These are phyloP conservation scores for Gaeumannomyces tritici DNA, from an alignment of 2,329 filamentous ascomycete genomes.

Conservation along the genomic window DNA sequence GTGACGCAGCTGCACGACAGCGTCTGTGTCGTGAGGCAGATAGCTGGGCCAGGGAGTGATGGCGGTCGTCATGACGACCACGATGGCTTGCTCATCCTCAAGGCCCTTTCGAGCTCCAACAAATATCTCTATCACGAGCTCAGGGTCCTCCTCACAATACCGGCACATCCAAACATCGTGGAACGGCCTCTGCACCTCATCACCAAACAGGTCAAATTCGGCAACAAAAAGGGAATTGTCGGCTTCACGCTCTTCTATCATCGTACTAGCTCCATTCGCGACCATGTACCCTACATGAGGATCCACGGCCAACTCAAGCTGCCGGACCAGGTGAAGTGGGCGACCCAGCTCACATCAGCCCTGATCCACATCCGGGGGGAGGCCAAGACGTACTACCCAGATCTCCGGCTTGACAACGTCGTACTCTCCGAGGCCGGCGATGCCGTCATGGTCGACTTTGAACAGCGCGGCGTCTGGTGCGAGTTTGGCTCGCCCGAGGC, in stretches of 20 bases:
- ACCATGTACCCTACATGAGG: constrained; percentile 41
- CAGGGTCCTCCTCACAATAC: constrained; percentile 38
- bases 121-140: constrained; percentile 56
- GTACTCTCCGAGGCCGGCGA: constrained; percentile 38
- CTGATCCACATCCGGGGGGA: constrained; percentile 38
- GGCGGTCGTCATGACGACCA: background rate
- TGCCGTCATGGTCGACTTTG: constrained; percentile 50
- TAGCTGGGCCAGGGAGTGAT: background rate
- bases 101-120: constrained; percentile 45
- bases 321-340: constrained; percentile 41
- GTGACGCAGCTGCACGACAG: constrained; percentile 48
- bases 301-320: constrained; percentile 32
- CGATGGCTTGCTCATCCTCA: constrained; percentile 39
- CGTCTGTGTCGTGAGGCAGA: constrained; percentile 39
- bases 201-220: constrained; percentile 46
- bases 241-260: constrained; percentile 50
- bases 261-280: constrained; percentile 42
- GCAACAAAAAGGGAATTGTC: constrained; percentile 42
- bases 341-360: constrained; percentile 39
- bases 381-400: constrained; percentile 42
- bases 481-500: constrained; percentile 52
- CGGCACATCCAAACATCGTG: constrained; percentile 43
- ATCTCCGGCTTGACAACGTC: constrained; percentile 50
- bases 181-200: constrained; percentile 41
- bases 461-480: constrained; percentile 54